Conservation (phyloP, 495 filamentous ascomycete genomes). For the Hypoxylon lienhwacheense region DNA sequence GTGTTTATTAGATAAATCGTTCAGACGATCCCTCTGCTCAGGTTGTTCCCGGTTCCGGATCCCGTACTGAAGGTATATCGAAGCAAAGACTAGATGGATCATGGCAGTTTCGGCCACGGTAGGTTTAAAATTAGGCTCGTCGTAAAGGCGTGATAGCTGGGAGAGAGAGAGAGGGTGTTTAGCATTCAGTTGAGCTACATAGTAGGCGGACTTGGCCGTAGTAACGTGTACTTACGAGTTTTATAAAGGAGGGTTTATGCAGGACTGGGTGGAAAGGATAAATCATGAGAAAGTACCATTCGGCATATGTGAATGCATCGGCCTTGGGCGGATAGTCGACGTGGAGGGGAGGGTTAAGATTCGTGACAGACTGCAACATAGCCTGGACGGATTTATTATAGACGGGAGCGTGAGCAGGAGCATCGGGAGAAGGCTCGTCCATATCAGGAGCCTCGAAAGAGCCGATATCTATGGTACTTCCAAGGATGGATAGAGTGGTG, state of each 20-base stretch:
- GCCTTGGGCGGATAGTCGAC: conserved; percentile 58
- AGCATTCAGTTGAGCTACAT: conserved; percentile 17
- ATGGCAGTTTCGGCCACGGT: conserved; percentile 66
- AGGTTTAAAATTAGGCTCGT: conserved; percentile 61
- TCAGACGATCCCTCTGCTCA: conserved; percentile 55
- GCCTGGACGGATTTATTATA: conserved; percentile 70
- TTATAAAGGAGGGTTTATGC: conserved; percentile 69
- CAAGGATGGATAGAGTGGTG: conserved; percentile 71
- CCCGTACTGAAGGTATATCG: conserved; percentile 73
- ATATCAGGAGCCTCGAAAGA: conserved; percentile 67
- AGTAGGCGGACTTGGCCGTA: not conserved
- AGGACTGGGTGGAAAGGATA: conserved; percentile 73
- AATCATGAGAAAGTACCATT: conserved; percentile 72
- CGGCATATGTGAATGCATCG: conserved; percentile 63
- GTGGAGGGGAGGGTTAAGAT: conserved; percentile 58
- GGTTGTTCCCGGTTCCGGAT: conserved; percentile 60
- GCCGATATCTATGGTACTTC: conserved; percentile 74
- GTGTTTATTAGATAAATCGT: conserved; percentile 67
- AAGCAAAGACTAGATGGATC: conserved; percentile 76
- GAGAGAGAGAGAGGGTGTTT: no score
- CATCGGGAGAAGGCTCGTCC: conserved; percentile 57
- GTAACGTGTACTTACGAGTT: conserved; percentile 55
- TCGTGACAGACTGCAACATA: conserved; percentile 63
- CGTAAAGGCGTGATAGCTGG: conserved; percentile 63
- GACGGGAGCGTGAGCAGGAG: conserved; percentile 46